Percentiles rank a stretch among this genome's conserved stretches.
Conservation (phyloP, 305 asterid genomes). For the Solanum hybrid region DNA sequence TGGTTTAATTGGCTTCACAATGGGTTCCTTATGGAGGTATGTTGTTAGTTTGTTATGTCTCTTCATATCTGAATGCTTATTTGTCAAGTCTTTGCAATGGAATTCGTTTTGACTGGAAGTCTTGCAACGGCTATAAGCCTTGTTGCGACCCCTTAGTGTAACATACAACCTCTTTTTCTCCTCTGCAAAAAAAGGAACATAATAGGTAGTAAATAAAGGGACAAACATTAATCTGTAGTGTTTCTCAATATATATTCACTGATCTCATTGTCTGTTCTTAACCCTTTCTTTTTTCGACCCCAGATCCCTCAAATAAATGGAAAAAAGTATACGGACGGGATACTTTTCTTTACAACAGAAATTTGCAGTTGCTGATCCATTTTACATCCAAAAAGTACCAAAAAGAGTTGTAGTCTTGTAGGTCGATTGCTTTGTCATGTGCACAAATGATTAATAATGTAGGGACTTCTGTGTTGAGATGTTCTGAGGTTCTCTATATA, state of each 20-base stretch:
- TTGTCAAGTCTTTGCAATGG: neutral
- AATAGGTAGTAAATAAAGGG: neutral
- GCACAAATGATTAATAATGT: neutral
- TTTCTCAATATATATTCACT: too few species aligned
- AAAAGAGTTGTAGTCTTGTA: neutral
- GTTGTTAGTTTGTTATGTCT: neutral
- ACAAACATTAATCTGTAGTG: neutral
- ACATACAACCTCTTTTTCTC: too few species aligned
- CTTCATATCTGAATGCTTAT: neutral
- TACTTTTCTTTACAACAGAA: neutral
- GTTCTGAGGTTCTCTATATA: neutral
- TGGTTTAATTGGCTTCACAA: conserved; percentile 76
- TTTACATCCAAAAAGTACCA: neutral
- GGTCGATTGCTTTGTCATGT: neutral
- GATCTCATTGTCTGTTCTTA: neutral
- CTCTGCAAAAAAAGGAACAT: neutral
- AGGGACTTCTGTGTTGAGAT: neutral
- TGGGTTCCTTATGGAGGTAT: conserved; percentile 92
- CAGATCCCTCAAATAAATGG: neutral
- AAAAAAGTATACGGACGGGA: neutral
- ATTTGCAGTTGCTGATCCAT: neutral
- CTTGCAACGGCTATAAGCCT: neutral
- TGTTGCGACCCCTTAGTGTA: neutral
- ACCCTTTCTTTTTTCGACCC: neutral
- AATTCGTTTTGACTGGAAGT: neutral